Base-by-base conservation (phyloP, 352 stramenopile genomes). In the Globisporangium spiculum region DNA sequence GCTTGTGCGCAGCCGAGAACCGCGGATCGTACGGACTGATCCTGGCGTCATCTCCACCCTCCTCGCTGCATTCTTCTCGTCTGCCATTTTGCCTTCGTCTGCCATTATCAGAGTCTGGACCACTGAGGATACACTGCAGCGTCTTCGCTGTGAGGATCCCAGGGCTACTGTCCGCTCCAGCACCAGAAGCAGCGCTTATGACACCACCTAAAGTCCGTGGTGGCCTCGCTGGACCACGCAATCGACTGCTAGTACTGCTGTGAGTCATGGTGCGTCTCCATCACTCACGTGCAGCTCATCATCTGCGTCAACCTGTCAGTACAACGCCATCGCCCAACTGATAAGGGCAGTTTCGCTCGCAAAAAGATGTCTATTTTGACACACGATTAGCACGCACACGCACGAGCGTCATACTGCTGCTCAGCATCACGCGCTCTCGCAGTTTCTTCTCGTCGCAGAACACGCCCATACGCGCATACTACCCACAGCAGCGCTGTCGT, bases 141-240 rank as follows among this genome's bases (percentile, higher is more conserved):
- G 68, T 63, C 57, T 73, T 69, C 14, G 71, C 73, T 8, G 65
- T 79, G 38, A 83, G 52, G 50, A 80, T 76, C 1, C 70, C 73
- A 4, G 52, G 52, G 10, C 24, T 32, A 20, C 10, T 16, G 9
- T 22, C n/a, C 4, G 52, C 22, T 1, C 7, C 32, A 9, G 3
- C 7, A 7, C 52, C 3, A 32, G 10, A 34, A n/a, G 52, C 7
- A 18, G 22, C 52, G n/a, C 22, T 26, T 14, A 26, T n/a, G 9
- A 57, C 10, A 3, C 10, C 36, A 3, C 10, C 36, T 44, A 10
- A 44, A 44, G 36, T 12, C 36, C 36, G 10, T 16, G 4, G 10
- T 20, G 52, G 8, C 52, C 32, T 57, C 22, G 4, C 10, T 34
- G 22, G 18, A 32, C 52, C 52, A 2, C 52, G 52, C 9, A n/a